These are phyloP conservation scores for Heritiera littoralis DNA, from an alignment of 345 rosid species.

Conservation along the genomic window DNA sequence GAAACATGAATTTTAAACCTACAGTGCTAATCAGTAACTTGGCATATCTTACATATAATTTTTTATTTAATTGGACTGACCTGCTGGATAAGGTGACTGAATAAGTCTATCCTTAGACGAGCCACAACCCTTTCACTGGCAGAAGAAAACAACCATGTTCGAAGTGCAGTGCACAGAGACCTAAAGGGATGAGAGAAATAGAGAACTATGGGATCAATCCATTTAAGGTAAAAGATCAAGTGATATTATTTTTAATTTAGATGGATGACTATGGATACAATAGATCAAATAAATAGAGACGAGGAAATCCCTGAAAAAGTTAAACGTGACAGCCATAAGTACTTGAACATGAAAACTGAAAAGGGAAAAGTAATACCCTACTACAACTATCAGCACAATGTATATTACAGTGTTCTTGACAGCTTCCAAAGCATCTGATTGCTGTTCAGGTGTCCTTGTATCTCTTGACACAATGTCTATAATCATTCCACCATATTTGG, in stretches of 20 bases:
- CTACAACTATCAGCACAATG: slow-evolving; percentile 51
- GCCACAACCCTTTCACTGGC: slow-evolving; percentile 72
- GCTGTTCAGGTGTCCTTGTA: slow-evolving; percentile 45
- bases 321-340: not conserved
- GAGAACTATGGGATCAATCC: not conserved
- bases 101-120: slow-evolving; percentile 56
- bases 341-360: not conserved
- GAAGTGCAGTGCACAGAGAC: slow-evolving; percentile 58
- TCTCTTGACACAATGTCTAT: slow-evolving; percentile 68
- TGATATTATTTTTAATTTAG: not conserved
- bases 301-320: not conserved
- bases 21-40: too few species aligned
- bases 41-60: not conserved
- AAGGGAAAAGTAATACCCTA: slow-evolving; percentile 45
- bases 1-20: slow-evolving; percentile 1
- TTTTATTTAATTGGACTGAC: slow-evolving; percentile 26
- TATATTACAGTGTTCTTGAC: slow-evolving; percentile 48
- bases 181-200: slow-evolving; percentile 28
- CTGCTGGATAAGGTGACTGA: slow-evolving; percentile 60
- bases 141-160: slow-evolving; percentile 60
- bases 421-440: slow-evolving; percentile 43
- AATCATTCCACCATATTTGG: slow-evolving; percentile 69
- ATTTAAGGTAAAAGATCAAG: not conserved
- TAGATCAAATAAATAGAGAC: slow-evolving; percentile 4
- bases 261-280: not conserved